A percentile compares a stretch with the other conserved stretches of the same genome.
These are phyloP conservation scores for Corymbia calophylla DNA, from an alignment of 441 rosid genomes.

Conservation along the genomic window DNA sequence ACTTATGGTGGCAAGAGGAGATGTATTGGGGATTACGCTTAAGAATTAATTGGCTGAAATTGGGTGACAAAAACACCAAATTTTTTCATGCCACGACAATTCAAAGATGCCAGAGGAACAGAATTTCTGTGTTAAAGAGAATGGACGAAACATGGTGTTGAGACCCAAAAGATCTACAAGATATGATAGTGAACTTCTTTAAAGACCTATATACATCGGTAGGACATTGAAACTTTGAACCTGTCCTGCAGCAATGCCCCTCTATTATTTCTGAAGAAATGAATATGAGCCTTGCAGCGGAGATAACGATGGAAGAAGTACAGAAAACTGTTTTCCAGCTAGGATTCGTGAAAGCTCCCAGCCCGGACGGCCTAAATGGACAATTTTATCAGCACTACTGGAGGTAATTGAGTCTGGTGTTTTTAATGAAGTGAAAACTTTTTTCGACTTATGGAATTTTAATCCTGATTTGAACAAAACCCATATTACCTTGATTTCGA, in stretches of 20 bases:
- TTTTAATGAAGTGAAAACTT: neutral
- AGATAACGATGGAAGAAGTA: neutral
- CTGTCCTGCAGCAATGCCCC: neutral
- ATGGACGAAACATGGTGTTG: neutral
- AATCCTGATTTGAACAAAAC: neutral
- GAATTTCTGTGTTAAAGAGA: neutral
- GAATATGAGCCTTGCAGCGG: neutral
- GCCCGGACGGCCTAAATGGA: neutral
- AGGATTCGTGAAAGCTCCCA: no score
- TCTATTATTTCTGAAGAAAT: neutral
- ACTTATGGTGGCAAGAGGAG: neutral
- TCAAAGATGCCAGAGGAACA: neutral
- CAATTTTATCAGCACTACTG: neutral
- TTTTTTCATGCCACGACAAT: neutral
- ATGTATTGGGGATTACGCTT: neutral
- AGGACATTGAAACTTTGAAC: neutral
- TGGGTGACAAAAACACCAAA: fast-evolving
- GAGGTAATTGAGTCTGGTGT: neutral
- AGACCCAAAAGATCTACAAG: neutral
- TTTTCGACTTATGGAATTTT: neutral
- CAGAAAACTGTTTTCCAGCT: neutral
- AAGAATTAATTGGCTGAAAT: neutral
- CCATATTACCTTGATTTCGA: neutral
- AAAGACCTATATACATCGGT: no score
- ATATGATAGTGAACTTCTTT: neutral